Percentiles rank a stretch among this genome's conserved stretches.
Evolutionary conservation across 352 stramenopile species (phyloP).

Genomic region (Pythium plurisporium): DNA sequence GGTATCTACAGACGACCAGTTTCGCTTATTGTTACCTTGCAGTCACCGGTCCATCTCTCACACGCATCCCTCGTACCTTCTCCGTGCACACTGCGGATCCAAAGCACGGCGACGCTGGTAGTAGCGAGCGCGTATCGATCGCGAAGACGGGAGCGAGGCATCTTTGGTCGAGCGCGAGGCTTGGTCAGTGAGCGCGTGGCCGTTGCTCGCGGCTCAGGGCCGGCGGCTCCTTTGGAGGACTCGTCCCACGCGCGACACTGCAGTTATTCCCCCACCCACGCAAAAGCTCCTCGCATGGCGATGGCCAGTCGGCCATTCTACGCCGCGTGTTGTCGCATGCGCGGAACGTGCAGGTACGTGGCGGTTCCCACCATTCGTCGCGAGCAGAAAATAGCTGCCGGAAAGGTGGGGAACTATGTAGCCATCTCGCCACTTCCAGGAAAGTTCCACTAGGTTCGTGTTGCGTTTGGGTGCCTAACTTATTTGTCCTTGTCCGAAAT

Average conservation of each 20-base stretch:
- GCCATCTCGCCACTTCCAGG: background rate
- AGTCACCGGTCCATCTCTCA: background rate
- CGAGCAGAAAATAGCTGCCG: background rate
- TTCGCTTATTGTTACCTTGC: too few species aligned
- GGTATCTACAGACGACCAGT: too few species aligned
- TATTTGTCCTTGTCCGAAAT: too few species aligned
- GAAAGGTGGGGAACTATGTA: too few species aligned
- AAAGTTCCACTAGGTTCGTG: background rate
- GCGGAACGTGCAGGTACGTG: too few species aligned
- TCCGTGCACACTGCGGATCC: background rate
- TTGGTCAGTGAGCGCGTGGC: background rate
- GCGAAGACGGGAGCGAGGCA: background rate
- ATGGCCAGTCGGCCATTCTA: background rate
- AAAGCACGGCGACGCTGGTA: background rate
- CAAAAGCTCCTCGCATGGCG: background rate
- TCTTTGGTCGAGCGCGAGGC: background rate
- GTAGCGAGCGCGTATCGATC: background rate
- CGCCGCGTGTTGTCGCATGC: background rate
- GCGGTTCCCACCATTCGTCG: too few species aligned
- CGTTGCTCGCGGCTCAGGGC: background rate
- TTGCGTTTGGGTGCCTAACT: too few species aligned
- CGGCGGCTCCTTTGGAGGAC: background rate
- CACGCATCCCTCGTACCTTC: background rate
- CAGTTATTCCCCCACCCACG: too few species aligned
- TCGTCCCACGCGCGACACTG: conserved; percentile 1